Base-by-base conservation (phyloP, 768 basidiomycete genomes). In the Naganishia friedmannii region DNA sequence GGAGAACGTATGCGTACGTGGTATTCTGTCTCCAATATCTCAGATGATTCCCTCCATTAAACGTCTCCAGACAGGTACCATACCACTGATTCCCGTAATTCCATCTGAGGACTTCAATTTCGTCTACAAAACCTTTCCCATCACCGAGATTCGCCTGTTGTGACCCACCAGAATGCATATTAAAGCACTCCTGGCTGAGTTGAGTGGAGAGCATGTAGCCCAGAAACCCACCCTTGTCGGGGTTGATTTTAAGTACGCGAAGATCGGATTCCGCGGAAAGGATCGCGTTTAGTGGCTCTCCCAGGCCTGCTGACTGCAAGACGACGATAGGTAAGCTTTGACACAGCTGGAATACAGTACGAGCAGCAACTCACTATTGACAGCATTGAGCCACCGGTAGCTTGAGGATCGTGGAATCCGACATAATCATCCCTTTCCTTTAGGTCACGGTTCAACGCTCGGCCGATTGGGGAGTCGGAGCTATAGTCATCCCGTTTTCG, bases 281-380 rank as follows among this genome's bases (percentile, higher is more conserved):
- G 75, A 96, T 90, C 66, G 85, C 83, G 74, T 96, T 96, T 51
- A 95, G 80, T 5, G 93, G 93, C 82, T 95, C 93, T 46, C 91
- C 91, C 57, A 89, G 87, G n/a, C 46, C 68, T n/a, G 37, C 53
- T 17, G 68, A 56, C 21, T 51, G 32, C 32, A 56, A 32, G 8
- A 28, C 23, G 26, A 26, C 5, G 17, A 26, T 23, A 5, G 0
- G 34, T 51, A 23, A 51, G 48, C 13, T 3, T 12, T 13, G 57
- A 39, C 26, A 42, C 28, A 46, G 37, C 12, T 13, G 37, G 23
- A 46, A 15, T 29, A 32, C 5, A 9, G 34, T 39, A n/a, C 48
- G 6, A n/a, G n/a, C 23, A 51, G n/a, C 3, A 31, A 58, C 60
- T 63, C 42, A 63, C 60, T 23, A 10, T 42, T 8, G 60, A 19